Evolutionary conservation across 148 eudicot species (phyloP).

Genomic region (Fallopia convolvulus): DNA sequence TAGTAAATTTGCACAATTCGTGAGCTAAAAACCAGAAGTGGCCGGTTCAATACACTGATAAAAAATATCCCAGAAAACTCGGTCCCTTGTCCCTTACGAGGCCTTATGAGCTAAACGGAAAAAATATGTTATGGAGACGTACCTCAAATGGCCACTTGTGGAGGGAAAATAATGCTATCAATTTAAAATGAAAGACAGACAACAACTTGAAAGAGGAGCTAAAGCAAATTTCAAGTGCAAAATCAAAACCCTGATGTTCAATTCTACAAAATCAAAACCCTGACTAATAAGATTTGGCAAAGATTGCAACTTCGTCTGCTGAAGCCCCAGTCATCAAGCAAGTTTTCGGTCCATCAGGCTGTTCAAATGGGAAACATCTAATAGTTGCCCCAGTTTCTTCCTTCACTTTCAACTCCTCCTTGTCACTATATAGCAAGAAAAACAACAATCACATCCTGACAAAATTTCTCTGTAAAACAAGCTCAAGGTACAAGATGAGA

Average conservation of each 20-base stretch:
- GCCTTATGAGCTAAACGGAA: background rate
- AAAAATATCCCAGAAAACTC: background rate
- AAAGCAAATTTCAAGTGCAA: background rate
- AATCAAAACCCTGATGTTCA: background rate
- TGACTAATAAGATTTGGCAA: conserved; percentile 83
- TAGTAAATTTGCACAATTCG: background rate
- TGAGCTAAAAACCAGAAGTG: background rate
- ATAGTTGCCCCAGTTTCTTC: conserved; percentile 98
- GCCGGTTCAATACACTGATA: background rate
- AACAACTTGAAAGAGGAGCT: background rate
- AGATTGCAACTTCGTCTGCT: conserved; percentile 93
- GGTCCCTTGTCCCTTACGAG: background rate
- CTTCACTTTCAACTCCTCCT: conserved; percentile 77
- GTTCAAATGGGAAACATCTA: conserved; percentile 92
- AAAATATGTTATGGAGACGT: background rate
- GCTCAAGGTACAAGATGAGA: background rate
- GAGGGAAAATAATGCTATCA: background rate
- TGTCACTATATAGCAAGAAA: conserved; percentile 46
- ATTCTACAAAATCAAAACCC: background rate
- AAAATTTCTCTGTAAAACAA: background rate
- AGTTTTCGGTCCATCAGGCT: conserved; percentile 58
- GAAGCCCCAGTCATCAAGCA: conserved; percentile 88
- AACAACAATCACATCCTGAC: background rate
- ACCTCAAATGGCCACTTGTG: no score
- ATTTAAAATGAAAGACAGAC: background rate